Conservation (phyloP, 2,329 filamentous ascomycete species). For the Westerdykella ornata region DNA sequence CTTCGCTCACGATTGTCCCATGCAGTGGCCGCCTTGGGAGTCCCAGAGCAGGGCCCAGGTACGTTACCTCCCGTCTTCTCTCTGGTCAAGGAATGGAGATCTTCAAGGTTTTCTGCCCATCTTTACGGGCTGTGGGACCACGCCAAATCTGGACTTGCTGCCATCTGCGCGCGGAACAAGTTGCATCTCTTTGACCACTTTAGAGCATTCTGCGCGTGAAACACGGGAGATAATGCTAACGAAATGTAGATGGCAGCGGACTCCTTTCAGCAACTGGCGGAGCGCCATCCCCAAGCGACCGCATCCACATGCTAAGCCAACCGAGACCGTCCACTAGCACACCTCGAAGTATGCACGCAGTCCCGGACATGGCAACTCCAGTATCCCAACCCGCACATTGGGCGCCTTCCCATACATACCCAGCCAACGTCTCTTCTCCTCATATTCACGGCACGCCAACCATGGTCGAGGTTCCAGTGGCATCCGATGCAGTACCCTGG, state of each 20-base stretch:
- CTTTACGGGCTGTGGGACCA: neutral
- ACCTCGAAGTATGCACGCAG: constrained; percentile 34
- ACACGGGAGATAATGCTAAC: too few relatives aligned
- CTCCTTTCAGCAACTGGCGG: constrained; percentile 23
- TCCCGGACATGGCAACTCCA: constrained; percentile 33
- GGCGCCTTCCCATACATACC: constrained; percentile 32
- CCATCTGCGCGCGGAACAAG: too few relatives aligned
- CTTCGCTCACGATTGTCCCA: constrained; percentile 47
- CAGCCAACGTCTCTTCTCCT: constrained; percentile 31
- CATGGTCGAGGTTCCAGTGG: constrained; percentile 26
- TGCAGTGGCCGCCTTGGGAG: constrained; percentile 36
- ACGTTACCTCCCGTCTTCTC: constrained; percentile 14
- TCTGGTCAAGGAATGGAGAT: neutral
- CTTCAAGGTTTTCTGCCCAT: neutral
- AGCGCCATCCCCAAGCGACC: constrained; percentile 35
- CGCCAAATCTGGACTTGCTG: too few relatives aligned
- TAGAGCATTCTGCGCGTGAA: too few relatives aligned
- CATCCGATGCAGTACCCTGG: constrained; percentile 29
- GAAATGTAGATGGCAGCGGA: constrained; percentile 8
- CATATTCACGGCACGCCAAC: constrained; percentile 26
- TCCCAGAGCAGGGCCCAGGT: constrained; percentile 34
- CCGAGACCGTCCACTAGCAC: constrained; percentile 34
- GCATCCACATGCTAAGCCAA: constrained; percentile 36
- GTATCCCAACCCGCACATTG: constrained; percentile 34
- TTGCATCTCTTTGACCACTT: too few relatives aligned